These are phyloP conservation scores for Aspergillus eucalypticola DNA, from an alignment of 2,329 filamentous ascomycete genomes.

Conservation along the genomic window DNA sequence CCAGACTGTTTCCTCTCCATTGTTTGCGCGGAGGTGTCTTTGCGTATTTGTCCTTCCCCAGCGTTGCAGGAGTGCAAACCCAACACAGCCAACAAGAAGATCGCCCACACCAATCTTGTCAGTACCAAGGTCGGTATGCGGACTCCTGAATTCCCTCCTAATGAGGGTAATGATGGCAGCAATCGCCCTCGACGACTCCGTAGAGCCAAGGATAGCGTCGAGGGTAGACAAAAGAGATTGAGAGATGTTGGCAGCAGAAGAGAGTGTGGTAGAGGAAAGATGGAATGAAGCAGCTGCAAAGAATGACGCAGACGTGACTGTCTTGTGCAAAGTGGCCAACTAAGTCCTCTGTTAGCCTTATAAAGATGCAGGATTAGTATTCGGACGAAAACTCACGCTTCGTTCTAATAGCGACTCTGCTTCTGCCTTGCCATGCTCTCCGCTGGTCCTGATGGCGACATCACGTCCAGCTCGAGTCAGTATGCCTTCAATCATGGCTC, in stretches of 20 bases:
- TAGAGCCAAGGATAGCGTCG: conserved; percentile 51
- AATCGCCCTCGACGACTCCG: conserved; percentile 51
- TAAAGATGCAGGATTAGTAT: conserved; percentile 3
- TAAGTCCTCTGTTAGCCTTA: conserved; percentile 25
- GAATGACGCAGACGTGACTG: conserved; percentile 50
- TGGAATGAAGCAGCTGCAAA: conserved; percentile 50
- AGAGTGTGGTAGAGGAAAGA: conserved; percentile 46
- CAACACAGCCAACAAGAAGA: conserved; percentile 46
- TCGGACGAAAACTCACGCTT: conserved; percentile 39
- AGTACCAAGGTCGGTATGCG: conserved; percentile 31
- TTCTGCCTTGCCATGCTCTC: conserved; percentile 46
- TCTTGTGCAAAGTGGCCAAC: conserved; percentile 46
- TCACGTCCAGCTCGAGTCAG: conserved; percentile 47
- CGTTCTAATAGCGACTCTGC: conserved; percentile 48
- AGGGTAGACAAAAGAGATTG: conserved; percentile 48
- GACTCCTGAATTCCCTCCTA: conserved; percentile 45
- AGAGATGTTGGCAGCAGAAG: conserved; percentile 45
- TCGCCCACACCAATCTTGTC: conserved; percentile 47
- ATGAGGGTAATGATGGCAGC: conserved; percentile 51
- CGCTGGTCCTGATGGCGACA: conserved; percentile 48
- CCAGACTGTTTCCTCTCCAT: conserved; percentile 49
- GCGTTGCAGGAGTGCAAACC: conserved; percentile 49
- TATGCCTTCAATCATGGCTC: conserved; percentile 48
- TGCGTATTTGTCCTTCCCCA: conserved; percentile 50
- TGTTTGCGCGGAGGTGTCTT: conserved; percentile 39